Conservation (phyloP, 306 rosid species). For the Macrotyloma uniflorum region DNA sequence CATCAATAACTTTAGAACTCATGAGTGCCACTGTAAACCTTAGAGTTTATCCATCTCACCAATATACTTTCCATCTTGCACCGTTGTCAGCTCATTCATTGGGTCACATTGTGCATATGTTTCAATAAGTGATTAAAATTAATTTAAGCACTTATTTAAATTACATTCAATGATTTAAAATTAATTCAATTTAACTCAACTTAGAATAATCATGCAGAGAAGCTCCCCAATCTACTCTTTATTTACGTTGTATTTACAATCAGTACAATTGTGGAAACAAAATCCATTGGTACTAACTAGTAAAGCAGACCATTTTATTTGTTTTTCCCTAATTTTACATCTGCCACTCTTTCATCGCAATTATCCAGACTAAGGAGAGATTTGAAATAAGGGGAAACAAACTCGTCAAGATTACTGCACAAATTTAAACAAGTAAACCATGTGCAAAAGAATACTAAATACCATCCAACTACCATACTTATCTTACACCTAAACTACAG, state of each 20-base stretch:
- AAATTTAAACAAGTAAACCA: slow-evolving; percentile 33
- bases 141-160: not conserved
- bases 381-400: not conserved
- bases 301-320: not conserved
- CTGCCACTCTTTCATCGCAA: not conserved
- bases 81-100: too few relatives aligned
- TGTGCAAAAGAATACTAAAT: slow-evolving; percentile 33
- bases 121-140: not conserved
- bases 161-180: not conserved
- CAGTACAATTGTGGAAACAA: not conserved
- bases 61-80: too few relatives aligned
- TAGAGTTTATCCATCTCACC: too few relatives aligned
- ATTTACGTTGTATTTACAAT: not conserved
- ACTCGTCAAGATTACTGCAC: slow-evolving; percentile 1
- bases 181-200: not conserved
- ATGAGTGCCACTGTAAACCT: too few relatives aligned
- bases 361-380: not conserved
- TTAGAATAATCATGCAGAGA: not conserved
- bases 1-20: too few relatives aligned
- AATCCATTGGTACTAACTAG: not conserved
- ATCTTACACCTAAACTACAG: slow-evolving; percentile 25
- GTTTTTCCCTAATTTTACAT: not conserved
- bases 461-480: slow-evolving; percentile 25
- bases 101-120: not conserved
- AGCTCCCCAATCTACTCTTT: not conserved